phyloP scores from a whole-genome alignment of 2,329 filamentous ascomycete genomes.

The Sclerotinia glacialis region DNA sequence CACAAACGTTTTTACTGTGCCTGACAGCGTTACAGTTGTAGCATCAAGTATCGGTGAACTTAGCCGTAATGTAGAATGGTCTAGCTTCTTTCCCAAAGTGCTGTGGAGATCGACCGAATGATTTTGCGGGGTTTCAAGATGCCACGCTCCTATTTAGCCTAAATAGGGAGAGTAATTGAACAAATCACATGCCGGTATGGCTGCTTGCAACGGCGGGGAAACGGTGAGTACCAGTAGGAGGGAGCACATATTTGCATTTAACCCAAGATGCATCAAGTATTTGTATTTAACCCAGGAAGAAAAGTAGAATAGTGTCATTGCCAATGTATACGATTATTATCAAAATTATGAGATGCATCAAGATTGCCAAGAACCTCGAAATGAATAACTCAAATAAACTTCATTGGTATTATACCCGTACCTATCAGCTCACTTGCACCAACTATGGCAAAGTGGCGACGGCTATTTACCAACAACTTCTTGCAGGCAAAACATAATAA shows the following conservation, averaged over 20 bases:
- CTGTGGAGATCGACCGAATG: conserved; percentile 31
- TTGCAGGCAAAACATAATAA: background rate
- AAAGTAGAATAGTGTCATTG: too few relatives aligned
- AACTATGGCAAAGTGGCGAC: conserved; percentile 9
- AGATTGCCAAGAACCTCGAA: too few relatives aligned
- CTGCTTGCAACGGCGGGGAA: background rate
- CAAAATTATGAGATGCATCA: background rate
- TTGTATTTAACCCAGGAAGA: too few relatives aligned
- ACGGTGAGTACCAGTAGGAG: too few relatives aligned
- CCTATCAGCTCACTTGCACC: background rate
- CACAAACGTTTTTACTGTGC: background rate
- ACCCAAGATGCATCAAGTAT: background rate
- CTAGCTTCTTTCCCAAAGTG: background rate
- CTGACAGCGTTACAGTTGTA: background rate
- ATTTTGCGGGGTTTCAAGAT: conserved; percentile 33
- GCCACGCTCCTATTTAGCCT: conserved; percentile 31
- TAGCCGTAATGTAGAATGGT: background rate
- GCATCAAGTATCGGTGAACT: background rate
- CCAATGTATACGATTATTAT: too few relatives aligned
- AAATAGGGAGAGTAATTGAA: conserved; percentile 22
- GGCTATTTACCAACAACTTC: background rate
- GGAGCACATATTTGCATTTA: background rate
- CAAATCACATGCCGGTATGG: conserved; percentile 5
- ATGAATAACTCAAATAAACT: background rate
- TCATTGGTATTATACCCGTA: background rate